Base-by-base conservation (phyloP, 345 rosid species). In the Litchi chinensis region DNA sequence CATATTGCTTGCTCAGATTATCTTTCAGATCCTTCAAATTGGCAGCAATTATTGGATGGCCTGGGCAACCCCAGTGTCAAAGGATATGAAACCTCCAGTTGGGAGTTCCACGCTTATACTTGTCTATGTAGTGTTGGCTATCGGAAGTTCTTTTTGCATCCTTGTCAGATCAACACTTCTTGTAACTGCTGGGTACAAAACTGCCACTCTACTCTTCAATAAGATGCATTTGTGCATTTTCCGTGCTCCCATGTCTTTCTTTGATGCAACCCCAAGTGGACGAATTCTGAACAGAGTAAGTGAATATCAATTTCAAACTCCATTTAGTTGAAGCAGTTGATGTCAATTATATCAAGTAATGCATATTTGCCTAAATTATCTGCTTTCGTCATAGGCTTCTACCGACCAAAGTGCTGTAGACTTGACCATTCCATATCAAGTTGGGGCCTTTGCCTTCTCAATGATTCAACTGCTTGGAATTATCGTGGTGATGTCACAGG, bases 41-140 rank as follows among this genome's bases (percentile, higher is more conserved):
- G 92, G 94, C 44, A 91, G 96, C 88, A 91, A 91, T 76, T 91
- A 93, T 69, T 93, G 93, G 98, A 93, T 93, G 96, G 93, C 93
- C 22, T 89, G 91, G 96, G 98, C 88, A 74, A 87, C 92, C 79
- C 94, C 94, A 0, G 84, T 86, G 74, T 91, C 94, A 0, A 79
- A 71, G 71, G 91, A 87, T 77, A 81, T 57, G 18, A 80, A 89
- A 78, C 92, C 96, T 77, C 76, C 70, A 21, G 95, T 91, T 72
- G 82, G 83, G 46, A 65, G 74, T 73, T 78, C 80, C 4, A 90
- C 87, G 10, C 77, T 93, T 39, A 79, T 93, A 73, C 63, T 85
- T 43, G 95, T 93, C 15, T 93, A 87, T 70, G 89, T 87, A 46
- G 86, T 80, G 64, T 79, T 93, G 70, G 87, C 94, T 26, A 41